These are phyloP conservation scores for Cryptosporidium meleagridis DNA, from an alignment of 169 alveolate species.

Conservation along the genomic window DNA sequence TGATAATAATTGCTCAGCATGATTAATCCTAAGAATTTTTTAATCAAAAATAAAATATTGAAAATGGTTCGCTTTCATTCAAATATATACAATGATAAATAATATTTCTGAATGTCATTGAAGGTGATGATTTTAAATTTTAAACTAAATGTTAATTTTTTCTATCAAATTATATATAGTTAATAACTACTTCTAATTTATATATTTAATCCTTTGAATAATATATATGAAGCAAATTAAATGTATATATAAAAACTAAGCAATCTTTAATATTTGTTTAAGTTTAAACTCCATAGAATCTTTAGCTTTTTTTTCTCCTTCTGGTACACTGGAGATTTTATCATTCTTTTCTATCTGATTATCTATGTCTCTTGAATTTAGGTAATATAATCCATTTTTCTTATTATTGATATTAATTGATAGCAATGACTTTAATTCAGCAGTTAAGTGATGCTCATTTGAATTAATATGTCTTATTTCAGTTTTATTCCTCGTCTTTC, in stretches of 20 bases:
- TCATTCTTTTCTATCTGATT: background rate
- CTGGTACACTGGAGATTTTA: background rate
- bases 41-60: too few species aligned
- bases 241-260: background rate
- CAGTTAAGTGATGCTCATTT: background rate
- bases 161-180: background rate
- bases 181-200: background rate
- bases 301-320: background rate
- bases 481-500: too few species aligned
- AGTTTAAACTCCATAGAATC: conserved; percentile 17
- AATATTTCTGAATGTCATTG: background rate
- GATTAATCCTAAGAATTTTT: too few species aligned
- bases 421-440: background rate
- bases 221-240: background rate
- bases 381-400: background rate
- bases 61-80: too few species aligned
- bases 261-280: conserved; percentile 7
- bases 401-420: background rate
- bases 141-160: too few species aligned
- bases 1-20: background rate
- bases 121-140: background rate
- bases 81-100: too few species aligned
- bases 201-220: too few species aligned
- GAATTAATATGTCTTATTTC: background rate
- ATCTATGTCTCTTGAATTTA: background rate